Base-by-base conservation (phyloP, 345 rosid species). In the Bruguiera sexangula region DNA sequence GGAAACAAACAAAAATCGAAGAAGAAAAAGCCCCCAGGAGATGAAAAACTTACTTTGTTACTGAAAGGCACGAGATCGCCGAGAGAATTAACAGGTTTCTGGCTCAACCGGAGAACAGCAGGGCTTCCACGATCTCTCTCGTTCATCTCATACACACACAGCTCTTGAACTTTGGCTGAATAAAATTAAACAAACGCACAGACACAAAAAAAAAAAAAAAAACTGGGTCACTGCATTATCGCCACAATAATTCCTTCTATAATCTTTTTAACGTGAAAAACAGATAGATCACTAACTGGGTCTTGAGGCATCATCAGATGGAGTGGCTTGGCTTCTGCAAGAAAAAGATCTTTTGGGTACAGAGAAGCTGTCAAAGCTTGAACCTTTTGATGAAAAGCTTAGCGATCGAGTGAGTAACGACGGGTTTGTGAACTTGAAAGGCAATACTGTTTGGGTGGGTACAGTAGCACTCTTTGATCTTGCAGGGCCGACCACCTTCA, bases 61-160 rank as follows among this genome's bases (percentile, higher is more conserved):
- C 89, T 93, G 74, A 93, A 93, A 19, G 96, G 98, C 8, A 90
- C 87, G n/a, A 93, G 93, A 86, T 93, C 98, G 2, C 98, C 98
- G 11, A 90, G 91, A 39, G 90, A 79, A 46, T 85, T 88, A 63
- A 87, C 93, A n/a, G 83, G 21, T 70, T 90, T 93, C 67, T 90
- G 87, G 73, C 93, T 88, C 82, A 86, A 73, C n/a, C 87, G 85
- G 61, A 93, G 84, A 77, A 78, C 76, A 13, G 95, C 96, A 18
- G 98, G 96, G 74, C 98, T 93, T 59, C 86, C 85, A 31, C 96
- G 82, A 54, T 93, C 98, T 72, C 92, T 81, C 84, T 93, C 98
- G 76, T 93, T 93, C 70, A 93, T 75, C 84, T 93, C 96, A 73
- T 93, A 88, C 65, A 90, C 88, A 37, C 8, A 29, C 31, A 93